Conservation (phyloP, 768 basidiomycete genomes). For the Phanerochaete carnosa region DNA sequence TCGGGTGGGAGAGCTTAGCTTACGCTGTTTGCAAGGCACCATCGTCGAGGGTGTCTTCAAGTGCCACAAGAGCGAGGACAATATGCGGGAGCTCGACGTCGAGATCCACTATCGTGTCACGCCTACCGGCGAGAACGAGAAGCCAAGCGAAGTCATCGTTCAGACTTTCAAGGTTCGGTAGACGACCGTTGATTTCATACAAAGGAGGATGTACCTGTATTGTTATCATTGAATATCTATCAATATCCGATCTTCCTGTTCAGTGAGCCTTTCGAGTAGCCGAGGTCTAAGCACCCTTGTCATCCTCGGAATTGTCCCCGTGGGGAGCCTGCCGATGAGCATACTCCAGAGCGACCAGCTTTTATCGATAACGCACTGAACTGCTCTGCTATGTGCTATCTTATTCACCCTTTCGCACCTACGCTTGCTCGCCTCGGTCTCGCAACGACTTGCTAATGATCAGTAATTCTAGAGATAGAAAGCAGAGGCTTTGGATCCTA, state of each 20-base stretch:
- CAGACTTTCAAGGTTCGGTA: constrained; percentile 81
- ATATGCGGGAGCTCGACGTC: constrained; percentile 86
- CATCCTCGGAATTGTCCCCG: too few relatives aligned
- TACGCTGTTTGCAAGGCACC: constrained; percentile 55
- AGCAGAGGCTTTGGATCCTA: background rate
- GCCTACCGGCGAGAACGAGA: constrained; percentile 30
- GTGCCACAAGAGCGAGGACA: constrained; percentile 74
- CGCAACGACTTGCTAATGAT: too few relatives aligned
- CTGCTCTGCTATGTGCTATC: too few relatives aligned
- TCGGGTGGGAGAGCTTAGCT: background rate
- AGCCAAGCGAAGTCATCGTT: constrained; percentile 48
- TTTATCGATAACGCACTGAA: too few relatives aligned
- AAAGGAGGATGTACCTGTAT: background rate
- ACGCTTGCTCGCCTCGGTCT: too few relatives aligned
- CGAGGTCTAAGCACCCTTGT: too few relatives aligned
- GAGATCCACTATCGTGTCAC: constrained; percentile 77
- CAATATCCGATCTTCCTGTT: too few relatives aligned
- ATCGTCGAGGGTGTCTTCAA: constrained; percentile 77
- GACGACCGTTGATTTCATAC: background rate
- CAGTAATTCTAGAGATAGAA: background rate
- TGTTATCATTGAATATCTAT: background rate
- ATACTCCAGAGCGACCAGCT: too few relatives aligned
- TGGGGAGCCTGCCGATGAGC: too few relatives aligned
- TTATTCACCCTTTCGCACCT: too few relatives aligned
- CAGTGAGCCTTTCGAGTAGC: too few relatives aligned